Conservation (phyloP, 768 basidiomycete species). For the Tylopilus balloui region DNA sequence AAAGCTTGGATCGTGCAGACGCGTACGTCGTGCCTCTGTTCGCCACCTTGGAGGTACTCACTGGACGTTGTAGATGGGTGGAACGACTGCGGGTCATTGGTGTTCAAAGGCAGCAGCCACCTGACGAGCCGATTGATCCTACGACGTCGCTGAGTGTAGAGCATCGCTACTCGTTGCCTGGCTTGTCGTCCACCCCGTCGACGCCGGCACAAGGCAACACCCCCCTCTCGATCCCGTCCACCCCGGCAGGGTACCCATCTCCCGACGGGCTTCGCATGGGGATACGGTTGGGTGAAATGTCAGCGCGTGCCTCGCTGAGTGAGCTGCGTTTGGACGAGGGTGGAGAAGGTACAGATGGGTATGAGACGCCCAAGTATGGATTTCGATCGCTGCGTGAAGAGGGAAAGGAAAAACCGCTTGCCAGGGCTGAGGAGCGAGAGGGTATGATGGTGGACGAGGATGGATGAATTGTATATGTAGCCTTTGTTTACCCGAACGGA, state of each 20-base stretch:
- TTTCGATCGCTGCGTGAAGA: slow-evolving; percentile 7
- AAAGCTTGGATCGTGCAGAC: slow-evolving; percentile 84
- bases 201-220: slow-evolving; percentile 28
- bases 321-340: slow-evolving; percentile 28
- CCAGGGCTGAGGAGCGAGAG: slow-evolving; percentile 3
- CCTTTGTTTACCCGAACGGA: background rate
- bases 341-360: slow-evolving; percentile 4
- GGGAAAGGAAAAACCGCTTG: slow-evolving; percentile 2
- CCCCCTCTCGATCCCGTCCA: slow-evolving; percentile 29
- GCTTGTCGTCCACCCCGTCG: slow-evolving; percentile 28
- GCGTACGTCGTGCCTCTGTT: slow-evolving; percentile 46
- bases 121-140: slow-evolving; percentile 15
- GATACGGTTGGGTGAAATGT: slow-evolving; percentile 25
- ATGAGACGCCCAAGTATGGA: slow-evolving; percentile 23
- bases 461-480: slow-evolving; percentile 1
- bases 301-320: slow-evolving; percentile 29
- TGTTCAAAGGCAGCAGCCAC: slow-evolving; percentile 50
- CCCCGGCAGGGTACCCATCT: slow-evolving; percentile 24
- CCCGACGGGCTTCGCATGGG: slow-evolving; percentile 26
- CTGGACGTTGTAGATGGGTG: slow-evolving; percentile 58
- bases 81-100: slow-evolving; percentile 76
- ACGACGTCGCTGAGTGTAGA: slow-evolving; percentile 5
- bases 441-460: slow-evolving; percentile 20
- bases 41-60: background rate
- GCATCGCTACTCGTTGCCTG: slow-evolving; percentile 28